Evolutionary conservation across 2,329 filamentous ascomycete species (phyloP), one percentile per base, ranked within the genome.

Genomic region (Colletotrichum sp.): DNA sequence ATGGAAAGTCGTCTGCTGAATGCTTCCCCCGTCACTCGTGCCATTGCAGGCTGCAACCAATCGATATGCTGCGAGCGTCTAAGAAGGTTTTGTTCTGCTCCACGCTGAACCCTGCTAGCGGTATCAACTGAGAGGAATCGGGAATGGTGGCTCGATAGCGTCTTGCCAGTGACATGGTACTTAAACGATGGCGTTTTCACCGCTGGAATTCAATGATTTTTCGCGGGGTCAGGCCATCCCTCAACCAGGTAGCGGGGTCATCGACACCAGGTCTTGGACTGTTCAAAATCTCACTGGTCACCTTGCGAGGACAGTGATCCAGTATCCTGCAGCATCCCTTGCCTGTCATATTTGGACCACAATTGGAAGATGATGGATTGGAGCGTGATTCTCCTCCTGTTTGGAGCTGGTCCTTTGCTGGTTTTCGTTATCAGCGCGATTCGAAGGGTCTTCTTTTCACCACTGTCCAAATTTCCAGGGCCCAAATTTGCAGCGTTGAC

Each of bases 401-500:
- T 78, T 15, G 79, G 76, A 15, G 67, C 10, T 24, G 26, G 26
- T n/a, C 32, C 24, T 18, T 8, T 70, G 59, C 44, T 64, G 5
- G 39, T 52, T 57, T 2, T 34, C 9, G 2, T 26, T 5, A 13
- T 34, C 21, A 32, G 32, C 15, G 66, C 32, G 24, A 32, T 64
- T 18, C 26, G 39, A 7, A 28, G 72, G 52, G 12, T 76, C 16
- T 73, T 26, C 6, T 60, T 69, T 8, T 55, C 34, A 3, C 70
- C 70, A 3, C 28, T 76, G 44, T 68, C 65, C 67, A 75, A 57
- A 0, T 26, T 59, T 59, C 55, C 55, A 28, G 55, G 55, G 8
- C 6, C 81, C 1, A 83, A 78, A 52, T 55, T 83, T 32, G 84
- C 84, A 4, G 85, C 85, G 0, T 32, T 81, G 4, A 80, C 80